Base-by-base conservation (phyloP, 805 yeast genomes). In the Jamesozyma piceae region DNA sequence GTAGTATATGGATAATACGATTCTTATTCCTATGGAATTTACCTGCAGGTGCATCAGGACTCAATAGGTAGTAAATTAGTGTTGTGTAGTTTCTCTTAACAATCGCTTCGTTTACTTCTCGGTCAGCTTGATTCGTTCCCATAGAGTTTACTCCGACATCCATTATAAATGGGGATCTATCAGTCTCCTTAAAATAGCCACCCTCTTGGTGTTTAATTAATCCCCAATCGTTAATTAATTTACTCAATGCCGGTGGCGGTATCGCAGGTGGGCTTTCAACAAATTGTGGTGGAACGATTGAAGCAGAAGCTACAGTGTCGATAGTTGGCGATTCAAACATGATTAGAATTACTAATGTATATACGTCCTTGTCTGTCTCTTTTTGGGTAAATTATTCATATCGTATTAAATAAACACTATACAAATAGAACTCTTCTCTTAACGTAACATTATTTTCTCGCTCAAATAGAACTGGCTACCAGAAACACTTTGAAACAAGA, bases 131-230 rank as follows among this genome's bases (percentile, higher is more conserved):
- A 6, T 24, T 20, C 2, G 36, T 22, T 21, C 74, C 71, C 35
- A 63, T 42, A 2, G 44, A 27, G 5, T 22, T 30, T 6, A 37
- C 38, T n/a, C 41, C 41, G 8, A 42, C 63, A 14, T 59, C 62
- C 67, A 72, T 63, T 2, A 47, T 39, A 38, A 66, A 68, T 2
- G 73, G 71, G 8, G 77, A 68, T 44, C 78, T 65, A 49, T 75
- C 79, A 1, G 81, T 76, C 48, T 76, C 79, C 39, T 64, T 72
- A 53, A 69, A 76, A 50, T 69, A 76, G 0, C 80, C 81, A 38
- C 80, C 80, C 55, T 75, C 80, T 41, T 64, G 69, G 53, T 76
- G 80, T 18, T 66, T 65, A 6, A 61, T 51, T 18, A 74, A 53
- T 4, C 59, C 48, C 38, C 69, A 58, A 9, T 63, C 56, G 10